These are phyloP conservation scores for Cladosporium sp. DNA, from an alignment of 2,329 filamentous ascomycete genomes.

Conservation along the genomic window DNA sequence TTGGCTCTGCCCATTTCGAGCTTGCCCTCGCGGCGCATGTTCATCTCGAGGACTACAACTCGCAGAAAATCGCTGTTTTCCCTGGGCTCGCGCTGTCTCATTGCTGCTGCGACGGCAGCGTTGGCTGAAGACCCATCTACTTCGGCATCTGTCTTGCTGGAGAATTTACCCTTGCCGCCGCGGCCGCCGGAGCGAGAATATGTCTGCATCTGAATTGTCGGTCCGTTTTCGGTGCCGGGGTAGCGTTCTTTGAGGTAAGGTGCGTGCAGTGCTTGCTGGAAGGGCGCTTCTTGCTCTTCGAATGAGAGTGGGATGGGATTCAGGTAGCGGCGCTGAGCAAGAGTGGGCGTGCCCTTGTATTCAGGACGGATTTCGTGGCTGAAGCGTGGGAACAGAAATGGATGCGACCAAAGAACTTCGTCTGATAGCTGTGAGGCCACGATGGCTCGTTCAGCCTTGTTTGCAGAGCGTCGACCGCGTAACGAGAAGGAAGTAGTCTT, in stretches of 20 bases:
- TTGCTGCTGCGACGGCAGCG: not conserved
- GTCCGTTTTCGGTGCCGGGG: constrained; percentile 40
- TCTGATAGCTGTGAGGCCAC: constrained; percentile 43
- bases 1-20: constrained; percentile 59
- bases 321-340: constrained; percentile 60
- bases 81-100: constrained; percentile 57
- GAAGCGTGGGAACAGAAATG: constrained; percentile 57
- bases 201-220: constrained; percentile 64
- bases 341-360: constrained; percentile 54
- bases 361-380: constrained; percentile 62
- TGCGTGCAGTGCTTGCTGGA: constrained; percentile 38
- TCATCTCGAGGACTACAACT: constrained; percentile 66
- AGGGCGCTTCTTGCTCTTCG: constrained; percentile 40
- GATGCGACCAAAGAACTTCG: constrained; percentile 60
- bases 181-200: constrained; percentile 45
- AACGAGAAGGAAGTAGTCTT: constrained; percentile 2
- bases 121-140: constrained; percentile 42
- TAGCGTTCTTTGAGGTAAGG: constrained; percentile 33
- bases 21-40: constrained; percentile 65
- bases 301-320: constrained; percentile 53
- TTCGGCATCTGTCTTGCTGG: constrained; percentile 35
- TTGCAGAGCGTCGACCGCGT: constrained; percentile 5
- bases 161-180: not conserved
- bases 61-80: constrained; percentile 65
- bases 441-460: not conserved